A percentile compares a stretch with the other conserved stretches of the same genome.
Evolutionary conservation across 139 green algal species (phyloP).

Genomic region (Chlorokybus atmophyticus): DNA sequence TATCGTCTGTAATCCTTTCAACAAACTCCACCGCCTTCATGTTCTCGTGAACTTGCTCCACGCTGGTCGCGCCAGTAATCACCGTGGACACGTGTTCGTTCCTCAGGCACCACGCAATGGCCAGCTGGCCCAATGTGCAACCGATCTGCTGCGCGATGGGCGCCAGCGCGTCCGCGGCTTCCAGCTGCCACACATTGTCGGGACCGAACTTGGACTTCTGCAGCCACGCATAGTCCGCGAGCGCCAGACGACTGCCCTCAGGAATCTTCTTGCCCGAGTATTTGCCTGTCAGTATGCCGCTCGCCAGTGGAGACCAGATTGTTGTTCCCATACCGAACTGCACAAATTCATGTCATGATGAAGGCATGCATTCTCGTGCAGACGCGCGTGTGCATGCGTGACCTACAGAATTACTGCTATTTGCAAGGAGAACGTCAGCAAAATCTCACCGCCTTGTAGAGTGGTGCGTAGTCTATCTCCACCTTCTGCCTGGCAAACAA

Average conservation of each 20-base stretch:
- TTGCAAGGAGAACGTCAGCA: no score
- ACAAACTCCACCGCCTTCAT: slow-evolving; percentile 50
- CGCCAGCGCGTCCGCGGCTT: slow-evolving; percentile 46
- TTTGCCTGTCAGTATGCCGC: slow-evolving; percentile 70
- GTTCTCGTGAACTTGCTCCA: slow-evolving; percentile 56
- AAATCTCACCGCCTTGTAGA: no score
- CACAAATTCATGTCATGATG: no score
- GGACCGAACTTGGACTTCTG: no score
- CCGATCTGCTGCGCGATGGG: slow-evolving; percentile 57
- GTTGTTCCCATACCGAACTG: slow-evolving; percentile 53
- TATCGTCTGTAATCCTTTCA: slow-evolving; percentile 46
- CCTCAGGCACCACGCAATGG: slow-evolving; percentile 56
- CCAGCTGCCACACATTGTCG: no score
- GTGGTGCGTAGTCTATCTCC: slow-evolving; percentile 46
- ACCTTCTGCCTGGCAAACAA: slow-evolving; percentile 51
- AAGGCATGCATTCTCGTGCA: no score
- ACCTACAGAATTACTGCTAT: no score
- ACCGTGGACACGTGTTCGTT: slow-evolving; percentile 62
- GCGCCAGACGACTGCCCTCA: slow-evolving; percentile 41
- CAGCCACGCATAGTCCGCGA: slow-evolving; percentile 52
- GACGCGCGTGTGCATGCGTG: no score
- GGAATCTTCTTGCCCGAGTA: slow-evolving; percentile 53
- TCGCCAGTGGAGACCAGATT: slow-evolving; percentile 62
- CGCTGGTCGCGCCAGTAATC: slow-evolving; percentile 58
- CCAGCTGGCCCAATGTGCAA: slow-evolving; percentile 51